A percentile compares a stretch with the other conserved stretches of the same genome.
phyloP scores from a whole-genome alignment of 2,329 filamentous ascomycete genomes.

The Zymoseptoria crescenta region DNA sequence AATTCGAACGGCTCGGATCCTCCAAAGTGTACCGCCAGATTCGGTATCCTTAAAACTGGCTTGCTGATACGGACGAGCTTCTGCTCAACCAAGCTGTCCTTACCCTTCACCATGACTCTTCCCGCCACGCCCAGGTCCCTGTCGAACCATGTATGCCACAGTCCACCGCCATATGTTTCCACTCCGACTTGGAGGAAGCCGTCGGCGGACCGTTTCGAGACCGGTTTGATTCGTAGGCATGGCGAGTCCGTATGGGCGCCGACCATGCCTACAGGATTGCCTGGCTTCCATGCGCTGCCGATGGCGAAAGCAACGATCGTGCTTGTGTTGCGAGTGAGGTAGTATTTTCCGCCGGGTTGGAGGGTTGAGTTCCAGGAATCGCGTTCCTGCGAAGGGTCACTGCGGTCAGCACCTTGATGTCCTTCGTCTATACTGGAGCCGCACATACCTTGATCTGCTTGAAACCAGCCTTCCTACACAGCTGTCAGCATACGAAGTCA shows the following conservation, averaged over 20 bases:
- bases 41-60: conserved; percentile 86
- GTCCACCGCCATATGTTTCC: conserved; percentile 91
- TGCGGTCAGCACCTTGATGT: conserved; percentile 1
- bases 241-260: conserved; percentile 95
- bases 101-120: conserved; percentile 64
- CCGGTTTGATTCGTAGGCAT: conserved; percentile 84
- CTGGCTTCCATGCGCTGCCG: conserved; percentile 81
- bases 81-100: conserved; percentile 66
- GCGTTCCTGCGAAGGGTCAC: conserved; percentile 52
- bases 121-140: conserved; percentile 87
- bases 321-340: conserved; percentile 85
- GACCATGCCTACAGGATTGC: conserved; percentile 84
- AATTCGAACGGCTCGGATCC: conserved; percentile 79
- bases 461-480: conserved; percentile 63
- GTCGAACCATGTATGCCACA: conserved; percentile 99
- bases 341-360: conserved; percentile 87
- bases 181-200: conserved; percentile 93
- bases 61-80: conserved; percentile 85
- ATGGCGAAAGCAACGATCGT: conserved; percentile 90
- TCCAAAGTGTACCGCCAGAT: conserved; percentile 87
- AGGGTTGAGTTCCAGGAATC: conserved; percentile 78
- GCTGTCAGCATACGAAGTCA: not conserved
- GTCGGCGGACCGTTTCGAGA: conserved; percentile 77
- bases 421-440: not conserved
- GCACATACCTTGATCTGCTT: conserved; percentile 63